Percentiles rank a stretch among this genome's conserved stretches.
These are phyloP conservation scores for Scortechinia acanthostroma DNA, from an alignment of 2,329 filamentous ascomycete species.

Conservation along the genomic window DNA sequence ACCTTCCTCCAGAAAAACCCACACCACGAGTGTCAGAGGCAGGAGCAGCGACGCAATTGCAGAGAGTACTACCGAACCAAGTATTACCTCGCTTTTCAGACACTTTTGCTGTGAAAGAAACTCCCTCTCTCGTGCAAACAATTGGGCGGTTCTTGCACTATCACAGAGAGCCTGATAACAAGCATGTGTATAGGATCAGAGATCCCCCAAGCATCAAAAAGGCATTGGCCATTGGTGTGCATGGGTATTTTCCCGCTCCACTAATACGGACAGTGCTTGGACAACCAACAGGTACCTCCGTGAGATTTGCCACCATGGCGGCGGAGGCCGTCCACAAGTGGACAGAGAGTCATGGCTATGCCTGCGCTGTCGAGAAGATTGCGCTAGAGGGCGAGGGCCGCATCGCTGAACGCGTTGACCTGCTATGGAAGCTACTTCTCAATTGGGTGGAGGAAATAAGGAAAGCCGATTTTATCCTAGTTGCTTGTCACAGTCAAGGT, in stretches of 20 bases:
- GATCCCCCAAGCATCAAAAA: constrained; percentile 46
- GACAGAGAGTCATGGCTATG: constrained; percentile 44
- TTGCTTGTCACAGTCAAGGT: constrained; percentile 65
- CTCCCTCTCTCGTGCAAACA: constrained; percentile 31
- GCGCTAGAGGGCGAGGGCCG: constrained; percentile 63
- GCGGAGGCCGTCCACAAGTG: constrained; percentile 54
- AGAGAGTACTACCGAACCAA: not conserved
- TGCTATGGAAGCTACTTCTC: constrained; percentile 62
- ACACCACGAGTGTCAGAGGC: no score
- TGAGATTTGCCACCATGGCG: constrained; percentile 60
- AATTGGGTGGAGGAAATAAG: constrained; percentile 63
- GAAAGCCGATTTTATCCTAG: constrained; percentile 57
- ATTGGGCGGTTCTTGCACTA: constrained; percentile 19
- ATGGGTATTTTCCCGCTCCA: constrained; percentile 62
- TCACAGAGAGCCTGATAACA: constrained; percentile 19
- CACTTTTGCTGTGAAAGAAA: not conserved
- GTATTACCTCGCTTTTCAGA: not conserved
- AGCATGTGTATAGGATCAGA: constrained; percentile 42
- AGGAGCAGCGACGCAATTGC: not conserved
- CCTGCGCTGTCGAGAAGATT: constrained; percentile 58
- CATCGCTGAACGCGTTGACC: constrained; percentile 55
- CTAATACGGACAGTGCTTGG: constrained; percentile 57
- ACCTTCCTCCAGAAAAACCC: no score
- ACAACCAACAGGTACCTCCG: constrained; percentile 62
- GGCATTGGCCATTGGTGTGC: constrained; percentile 60